A percentile compares a stretch with the other conserved stretches of the same genome.
Conservation (phyloP, 2,329 filamentous ascomycete genomes). For the Clathrospora elynae region DNA sequence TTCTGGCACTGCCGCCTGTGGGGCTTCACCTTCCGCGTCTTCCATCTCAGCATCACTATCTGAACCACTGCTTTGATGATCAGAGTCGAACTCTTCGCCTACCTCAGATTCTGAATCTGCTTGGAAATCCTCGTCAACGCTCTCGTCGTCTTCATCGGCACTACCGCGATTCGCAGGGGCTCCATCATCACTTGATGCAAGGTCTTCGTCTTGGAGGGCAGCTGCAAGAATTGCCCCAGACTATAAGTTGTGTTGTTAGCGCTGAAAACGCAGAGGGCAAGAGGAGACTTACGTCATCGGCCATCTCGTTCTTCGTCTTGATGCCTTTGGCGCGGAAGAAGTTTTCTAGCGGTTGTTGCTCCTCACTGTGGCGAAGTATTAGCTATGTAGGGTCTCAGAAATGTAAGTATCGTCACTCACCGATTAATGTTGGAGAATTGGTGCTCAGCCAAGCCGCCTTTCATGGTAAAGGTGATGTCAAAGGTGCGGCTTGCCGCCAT, state of each 20-base stretch:
- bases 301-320: slow-evolving; percentile 97
- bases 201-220: slow-evolving; percentile 80
- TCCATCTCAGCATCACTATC: slow-evolving; percentile 68
- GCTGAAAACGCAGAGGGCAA: not conserved
- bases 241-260: slow-evolving; percentile 44
- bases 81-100: slow-evolving; percentile 92
- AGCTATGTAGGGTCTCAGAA: slow-evolving; percentile 14
- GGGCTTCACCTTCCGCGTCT: slow-evolving; percentile 63
- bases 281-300: slow-evolving; percentile 75
- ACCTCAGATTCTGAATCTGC: slow-evolving; percentile 93
- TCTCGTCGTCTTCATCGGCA: slow-evolving; percentile 95
- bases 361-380: slow-evolving; percentile 64
- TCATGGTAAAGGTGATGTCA: slow-evolving; percentile 92
- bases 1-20: slow-evolving; percentile 57
- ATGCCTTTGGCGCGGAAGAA: slow-evolving; percentile 97
- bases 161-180: slow-evolving; percentile 80
- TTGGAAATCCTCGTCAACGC: slow-evolving; percentile 93
- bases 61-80: slow-evolving; percentile 81
- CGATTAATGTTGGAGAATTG: slow-evolving; percentile 99
- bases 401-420: slow-evolving; percentile 44
- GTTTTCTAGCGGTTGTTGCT: slow-evolving; percentile 92
- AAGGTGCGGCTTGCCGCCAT: slow-evolving; percentile 94
- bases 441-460: slow-evolving; percentile 82
- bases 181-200: slow-evolving; percentile 77
- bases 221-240: slow-evolving; percentile 70